Evolutionary conservation across 257 asterid species (phyloP).

Genomic region (Gynochthodes officinalis): DNA sequence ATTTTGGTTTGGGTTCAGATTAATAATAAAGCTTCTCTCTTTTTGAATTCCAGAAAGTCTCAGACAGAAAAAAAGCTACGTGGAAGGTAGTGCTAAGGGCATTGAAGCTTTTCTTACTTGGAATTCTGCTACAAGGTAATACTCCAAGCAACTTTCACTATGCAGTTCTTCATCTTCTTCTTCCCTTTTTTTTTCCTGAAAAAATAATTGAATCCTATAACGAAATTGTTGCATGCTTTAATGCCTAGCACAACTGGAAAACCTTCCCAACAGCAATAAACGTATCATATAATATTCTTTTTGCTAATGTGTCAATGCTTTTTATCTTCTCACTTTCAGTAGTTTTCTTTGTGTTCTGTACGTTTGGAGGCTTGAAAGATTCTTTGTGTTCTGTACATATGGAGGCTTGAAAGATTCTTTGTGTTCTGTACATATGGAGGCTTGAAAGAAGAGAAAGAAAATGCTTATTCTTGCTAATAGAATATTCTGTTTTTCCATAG

Average conservation of each 20-base stretch:
- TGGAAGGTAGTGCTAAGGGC: slow-evolving; percentile 57
- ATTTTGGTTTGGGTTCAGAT: not conserved
- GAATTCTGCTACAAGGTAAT: slow-evolving; percentile 84
- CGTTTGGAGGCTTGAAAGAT: not conserved
- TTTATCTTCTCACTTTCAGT: not conserved
- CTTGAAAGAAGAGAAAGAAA: not conserved
- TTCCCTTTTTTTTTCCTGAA: not conserved
- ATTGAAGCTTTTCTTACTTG: slow-evolving; percentile 61
- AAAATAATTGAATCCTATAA: not conserved
- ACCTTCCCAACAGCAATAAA: not conserved
- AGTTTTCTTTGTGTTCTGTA: not conserved
- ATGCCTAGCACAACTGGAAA: not conserved
- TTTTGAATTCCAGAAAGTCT: slow-evolving; percentile 46
- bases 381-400: not conserved
- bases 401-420: not conserved
- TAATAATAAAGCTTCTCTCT: slow-evolving; percentile 16
- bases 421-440: not conserved
- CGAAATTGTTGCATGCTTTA: not conserved
- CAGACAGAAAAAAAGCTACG: slow-evolving; percentile 50
- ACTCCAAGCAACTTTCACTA: not conserved
- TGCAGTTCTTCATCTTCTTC: not conserved
- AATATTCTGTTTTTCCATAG: not conserved
- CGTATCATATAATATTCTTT: not conserved
- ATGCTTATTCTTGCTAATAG: not conserved
- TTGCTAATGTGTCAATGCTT: not conserved